Conservation (phyloP, 2,329 filamentous ascomycete genomes). For the Fusarium anthophilum region DNA sequence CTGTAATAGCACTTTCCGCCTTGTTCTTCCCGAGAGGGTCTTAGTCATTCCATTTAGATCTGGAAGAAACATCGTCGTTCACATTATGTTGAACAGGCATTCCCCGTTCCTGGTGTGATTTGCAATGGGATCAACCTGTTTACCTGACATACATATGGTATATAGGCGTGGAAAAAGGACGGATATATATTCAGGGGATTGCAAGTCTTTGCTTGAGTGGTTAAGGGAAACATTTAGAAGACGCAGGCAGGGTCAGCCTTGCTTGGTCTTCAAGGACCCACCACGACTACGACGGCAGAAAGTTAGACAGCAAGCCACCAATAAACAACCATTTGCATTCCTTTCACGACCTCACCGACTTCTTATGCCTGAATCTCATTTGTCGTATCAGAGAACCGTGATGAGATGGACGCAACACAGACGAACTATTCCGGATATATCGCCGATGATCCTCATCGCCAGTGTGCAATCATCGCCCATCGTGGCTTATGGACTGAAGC, state of each 20-base stretch:
- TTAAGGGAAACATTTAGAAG: not conserved
- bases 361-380: not conserved
- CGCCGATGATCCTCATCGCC: not conserved
- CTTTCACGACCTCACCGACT: not conserved
- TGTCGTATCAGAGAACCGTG: no score
- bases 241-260: not conserved
- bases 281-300: not conserved
- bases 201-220: no score
- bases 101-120: not conserved
- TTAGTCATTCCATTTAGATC: fast-evolving
- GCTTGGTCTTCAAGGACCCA: not conserved
- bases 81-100: not conserved
- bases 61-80: no score
- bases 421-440: not conserved
- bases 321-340: not conserved
- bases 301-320: not conserved
- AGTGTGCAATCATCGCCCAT: not conserved
- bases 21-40: not conserved
- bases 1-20: not conserved
- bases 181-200: no score
- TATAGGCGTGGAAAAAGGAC: not conserved
- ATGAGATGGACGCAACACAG: not conserved
- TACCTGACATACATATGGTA: no score
- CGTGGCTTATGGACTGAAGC: not conserved
- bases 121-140: no score